Percentiles rank a stretch among this genome's conserved stretches.
phyloP scores from a whole-genome alignment of 495 filamentous ascomycete genomes.

The Thermothielavioides terrestris region DNA sequence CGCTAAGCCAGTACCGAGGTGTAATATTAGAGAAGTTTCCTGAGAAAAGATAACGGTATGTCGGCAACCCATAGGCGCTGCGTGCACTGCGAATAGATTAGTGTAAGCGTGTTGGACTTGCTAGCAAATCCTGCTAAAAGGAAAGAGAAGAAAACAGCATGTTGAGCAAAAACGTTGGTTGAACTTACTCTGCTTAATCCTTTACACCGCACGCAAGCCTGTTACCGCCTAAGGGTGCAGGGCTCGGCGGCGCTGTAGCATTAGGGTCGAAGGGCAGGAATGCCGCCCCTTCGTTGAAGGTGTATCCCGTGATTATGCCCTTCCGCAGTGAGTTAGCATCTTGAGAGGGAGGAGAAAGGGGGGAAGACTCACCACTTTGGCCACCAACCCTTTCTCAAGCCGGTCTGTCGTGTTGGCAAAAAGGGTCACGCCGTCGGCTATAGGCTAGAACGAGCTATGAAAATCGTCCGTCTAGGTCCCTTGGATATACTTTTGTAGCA shows the following conservation, averaged over 20 bases:
- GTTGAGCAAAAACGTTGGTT: no score
- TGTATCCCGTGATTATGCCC: constrained; percentile 11
- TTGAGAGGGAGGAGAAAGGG: background rate
- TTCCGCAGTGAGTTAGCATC: no score
- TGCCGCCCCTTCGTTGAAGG: constrained; percentile 11
- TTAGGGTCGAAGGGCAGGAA: constrained; percentile 8
- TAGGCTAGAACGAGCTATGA: constrained; percentile 16
- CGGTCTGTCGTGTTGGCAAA: constrained; percentile 27
- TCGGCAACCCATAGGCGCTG: constrained; percentile 7
- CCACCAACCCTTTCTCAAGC: constrained; percentile 11
- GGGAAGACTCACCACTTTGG: constrained; percentile 5
- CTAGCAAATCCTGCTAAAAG: no score
- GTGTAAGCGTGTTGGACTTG: background rate
- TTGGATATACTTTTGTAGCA: constrained; percentile 31
- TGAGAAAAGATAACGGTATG: constrained; percentile 30
- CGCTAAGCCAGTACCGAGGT: constrained; percentile 32
- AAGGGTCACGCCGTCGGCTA: constrained; percentile 19
- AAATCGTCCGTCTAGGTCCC: background rate
- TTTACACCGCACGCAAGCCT: constrained; percentile 4
- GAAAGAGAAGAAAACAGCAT: no score
- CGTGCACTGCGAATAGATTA: background rate
- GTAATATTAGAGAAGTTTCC: constrained; percentile 32
- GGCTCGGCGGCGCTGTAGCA: background rate
- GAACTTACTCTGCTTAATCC: background rate
- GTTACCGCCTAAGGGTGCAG: background rate